phyloP scores from a whole-genome alignment of 2,329 filamentous ascomycete species.

The Sporothrix inflata region DNA sequence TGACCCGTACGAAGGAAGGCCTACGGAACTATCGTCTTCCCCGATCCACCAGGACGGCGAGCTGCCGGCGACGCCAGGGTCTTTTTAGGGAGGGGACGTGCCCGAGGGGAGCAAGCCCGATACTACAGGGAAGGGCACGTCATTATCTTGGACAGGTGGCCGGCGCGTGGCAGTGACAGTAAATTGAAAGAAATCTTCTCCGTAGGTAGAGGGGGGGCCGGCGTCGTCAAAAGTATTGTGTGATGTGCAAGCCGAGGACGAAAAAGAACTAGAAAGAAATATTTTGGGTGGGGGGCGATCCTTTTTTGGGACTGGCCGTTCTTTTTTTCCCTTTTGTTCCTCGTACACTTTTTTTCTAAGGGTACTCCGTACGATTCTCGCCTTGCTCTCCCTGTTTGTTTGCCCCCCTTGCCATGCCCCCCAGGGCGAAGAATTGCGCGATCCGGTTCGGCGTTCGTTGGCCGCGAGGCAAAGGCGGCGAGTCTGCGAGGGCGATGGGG shows the following conservation, averaged over 20 bases:
- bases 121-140: background rate
- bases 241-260: background rate
- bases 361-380: background rate
- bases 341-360: background rate
- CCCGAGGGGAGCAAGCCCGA: background rate
- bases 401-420: background rate
- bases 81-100: background rate
- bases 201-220: background rate
- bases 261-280: conserved; percentile 10
- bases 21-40: background rate
- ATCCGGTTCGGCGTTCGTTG: conserved; percentile 18
- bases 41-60: conserved; percentile 30
- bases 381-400: background rate
- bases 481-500: background rate
- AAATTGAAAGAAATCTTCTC: background rate
- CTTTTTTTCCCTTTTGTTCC: background rate
- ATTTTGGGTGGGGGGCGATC: conserved; percentile 15
- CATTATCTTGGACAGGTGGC: background rate
- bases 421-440: conserved; percentile 26
- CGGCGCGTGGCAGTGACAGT: background rate
- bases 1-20: background rate
- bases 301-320: background rate
- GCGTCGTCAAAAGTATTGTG: conserved; percentile 1
- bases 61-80: conserved; percentile 16
- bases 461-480: conserved; percentile 3